Evolutionary conservation across 2,329 filamentous ascomycete genomes (phyloP).

Genomic region (Chalara sp.): DNA sequence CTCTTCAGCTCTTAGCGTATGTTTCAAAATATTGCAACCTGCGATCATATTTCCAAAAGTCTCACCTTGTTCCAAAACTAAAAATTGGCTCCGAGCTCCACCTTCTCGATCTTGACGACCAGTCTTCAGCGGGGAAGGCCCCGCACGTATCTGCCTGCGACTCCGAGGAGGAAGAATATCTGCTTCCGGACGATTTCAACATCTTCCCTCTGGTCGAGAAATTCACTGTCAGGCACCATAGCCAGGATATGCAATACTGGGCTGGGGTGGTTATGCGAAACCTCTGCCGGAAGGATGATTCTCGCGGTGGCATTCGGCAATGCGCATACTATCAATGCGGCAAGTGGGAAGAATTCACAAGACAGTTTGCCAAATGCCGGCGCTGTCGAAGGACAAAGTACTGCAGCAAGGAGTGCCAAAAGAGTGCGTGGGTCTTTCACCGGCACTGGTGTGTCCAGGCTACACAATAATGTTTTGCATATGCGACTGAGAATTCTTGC

Average conservation of each 20-base stretch:
- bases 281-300: slow-evolving; percentile 95
- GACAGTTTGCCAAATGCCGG: slow-evolving; percentile 96
- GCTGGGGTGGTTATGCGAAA: slow-evolving; percentile 98
- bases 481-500: background rate
- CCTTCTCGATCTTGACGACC: slow-evolving; percentile 66
- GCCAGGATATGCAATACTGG: slow-evolving; percentile 99
- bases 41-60: slow-evolving; percentile 89
- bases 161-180: slow-evolving; percentile 67
- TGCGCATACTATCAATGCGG: slow-evolving; percentile 98
- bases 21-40: slow-evolving; percentile 98
- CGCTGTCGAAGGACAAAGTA: slow-evolving; percentile 95
- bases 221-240: slow-evolving; percentile 92
- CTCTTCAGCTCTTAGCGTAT: slow-evolving; percentile 89
- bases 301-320: slow-evolving; percentile 86
- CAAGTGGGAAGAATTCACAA: slow-evolving; percentile 95
- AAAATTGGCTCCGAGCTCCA: slow-evolving; percentile 83
- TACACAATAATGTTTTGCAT: slow-evolving; percentile 15
- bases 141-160: slow-evolving; percentile 19
- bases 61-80: slow-evolving; percentile 85
- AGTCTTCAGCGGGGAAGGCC: slow-evolving; percentile 22
- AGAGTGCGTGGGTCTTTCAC: slow-evolving; percentile 97
- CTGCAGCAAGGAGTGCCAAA: slow-evolving; percentile 99
- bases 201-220: slow-evolving; percentile 98
- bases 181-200: slow-evolving; percentile 91
- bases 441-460: slow-evolving; percentile 93